Evolutionary conservation across 2,329 filamentous ascomycete genomes (phyloP).

Genomic region (Trichoderma brevicompactum): DNA sequence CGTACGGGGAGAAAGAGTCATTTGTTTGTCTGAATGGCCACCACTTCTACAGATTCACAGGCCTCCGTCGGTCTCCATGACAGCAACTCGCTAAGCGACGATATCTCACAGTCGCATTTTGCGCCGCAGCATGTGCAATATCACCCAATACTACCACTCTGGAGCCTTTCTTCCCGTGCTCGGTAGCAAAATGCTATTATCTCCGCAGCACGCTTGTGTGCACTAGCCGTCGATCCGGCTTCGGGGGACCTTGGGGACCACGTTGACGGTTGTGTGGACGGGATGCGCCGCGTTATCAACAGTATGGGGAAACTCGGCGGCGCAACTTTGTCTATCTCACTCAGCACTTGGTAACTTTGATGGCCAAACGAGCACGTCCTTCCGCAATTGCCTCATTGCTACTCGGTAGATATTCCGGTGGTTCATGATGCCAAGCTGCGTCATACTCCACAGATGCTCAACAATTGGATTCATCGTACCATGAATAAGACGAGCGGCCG

Average conservation of each 20-base stretch:
- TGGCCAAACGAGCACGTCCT: background rate
- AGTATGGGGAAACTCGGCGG: conserved; percentile 22
- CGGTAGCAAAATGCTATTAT: conserved; percentile 8
- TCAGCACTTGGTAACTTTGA: conserved; percentile 22
- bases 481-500: conserved; percentile 4
- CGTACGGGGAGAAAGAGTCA: background rate
- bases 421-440: background rate
- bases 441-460: conserved; percentile 6
- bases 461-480: conserved; percentile 1
- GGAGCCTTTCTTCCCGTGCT: conserved; percentile 13
- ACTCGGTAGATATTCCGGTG: background rate
- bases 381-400: conserved; percentile 7
- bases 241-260: conserved; percentile 11
- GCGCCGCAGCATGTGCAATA: background rate
- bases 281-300: conserved; percentile 19
- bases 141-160: background rate
- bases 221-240: conserved; percentile 27
- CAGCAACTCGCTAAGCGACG: background rate
- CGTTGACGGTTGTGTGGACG: conserved; percentile 27
- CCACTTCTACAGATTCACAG: background rate
- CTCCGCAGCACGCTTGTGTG: conserved; percentile 24
- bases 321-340: conserved; percentile 9
- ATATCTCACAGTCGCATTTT: background rate
- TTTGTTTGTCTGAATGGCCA: background rate
- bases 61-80: background rate